Evolutionary conservation across 202 grass and related monocot species (phyloP).

Genomic region (Alloteropsis angusta): DNA sequence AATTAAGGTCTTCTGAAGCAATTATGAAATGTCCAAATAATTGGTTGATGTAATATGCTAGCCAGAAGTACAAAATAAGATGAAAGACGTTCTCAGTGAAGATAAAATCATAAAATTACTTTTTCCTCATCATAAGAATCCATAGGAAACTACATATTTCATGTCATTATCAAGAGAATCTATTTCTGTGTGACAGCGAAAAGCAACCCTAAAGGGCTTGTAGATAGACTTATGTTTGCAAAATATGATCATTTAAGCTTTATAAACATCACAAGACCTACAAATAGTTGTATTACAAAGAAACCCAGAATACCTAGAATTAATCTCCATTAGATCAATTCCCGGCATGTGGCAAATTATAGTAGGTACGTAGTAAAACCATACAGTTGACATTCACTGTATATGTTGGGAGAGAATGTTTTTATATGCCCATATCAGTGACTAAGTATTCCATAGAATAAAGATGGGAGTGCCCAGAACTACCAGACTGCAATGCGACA

Average conservation of each 20-base stretch:
- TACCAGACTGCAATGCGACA: neutral
- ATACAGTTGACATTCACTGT: neutral
- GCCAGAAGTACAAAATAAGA: neutral
- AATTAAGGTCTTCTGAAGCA: neutral
- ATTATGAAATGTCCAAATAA: neutral
- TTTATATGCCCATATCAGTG: neutral
- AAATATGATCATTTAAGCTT: neutral
- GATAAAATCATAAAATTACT: neutral
- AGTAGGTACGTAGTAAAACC: neutral
- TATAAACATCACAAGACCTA: constrained; percentile 6
- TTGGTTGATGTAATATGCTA: neutral
- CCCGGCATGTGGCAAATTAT: neutral
- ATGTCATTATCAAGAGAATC: neutral
- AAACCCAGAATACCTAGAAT: neutral
- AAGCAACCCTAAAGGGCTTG: neutral
- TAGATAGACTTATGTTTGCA: neutral
- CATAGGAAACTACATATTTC: neutral
- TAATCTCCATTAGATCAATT: neutral
- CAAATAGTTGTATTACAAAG: neutral
- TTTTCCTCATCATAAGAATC: neutral
- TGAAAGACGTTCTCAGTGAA: neutral
- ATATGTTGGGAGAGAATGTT: neutral
- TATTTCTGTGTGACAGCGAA: neutral
- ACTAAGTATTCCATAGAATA: neutral
- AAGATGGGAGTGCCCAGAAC: constrained; percentile 3